A percentile compares a stretch with the other conserved stretches of the same genome.
These are phyloP conservation scores for Curvularia hawaiiensis DNA, from an alignment of 2,329 filamentous ascomycete genomes.

Conservation along the genomic window DNA sequence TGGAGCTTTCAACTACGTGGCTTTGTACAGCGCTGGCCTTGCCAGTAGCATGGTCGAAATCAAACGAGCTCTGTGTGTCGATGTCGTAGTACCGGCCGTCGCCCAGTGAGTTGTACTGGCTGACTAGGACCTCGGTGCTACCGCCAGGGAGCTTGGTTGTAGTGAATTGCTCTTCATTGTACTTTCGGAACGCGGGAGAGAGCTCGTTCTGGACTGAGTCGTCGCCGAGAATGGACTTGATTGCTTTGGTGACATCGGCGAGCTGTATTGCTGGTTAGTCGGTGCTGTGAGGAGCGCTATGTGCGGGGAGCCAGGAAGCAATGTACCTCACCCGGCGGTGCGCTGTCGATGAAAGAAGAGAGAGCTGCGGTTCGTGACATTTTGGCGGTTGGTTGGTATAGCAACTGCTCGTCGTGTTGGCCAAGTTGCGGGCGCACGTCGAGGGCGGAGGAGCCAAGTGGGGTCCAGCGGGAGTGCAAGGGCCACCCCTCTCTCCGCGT, in stretches of 20 bases:
- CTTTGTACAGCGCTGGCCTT: constrained; percentile 85
- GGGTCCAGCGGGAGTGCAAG: constrained; percentile 26
- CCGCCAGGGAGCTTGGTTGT: constrained; percentile 89
- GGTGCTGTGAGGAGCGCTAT: neutral
- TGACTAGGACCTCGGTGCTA: constrained; percentile 80
- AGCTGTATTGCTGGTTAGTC: constrained; percentile 62
- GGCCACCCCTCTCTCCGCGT: constrained; percentile 9
- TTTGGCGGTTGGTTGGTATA: constrained; percentile 13
- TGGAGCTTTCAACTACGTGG: constrained; percentile 74
- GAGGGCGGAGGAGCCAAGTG: constrained; percentile 27
- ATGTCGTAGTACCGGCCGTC: constrained; percentile 87
- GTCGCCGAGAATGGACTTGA: constrained; percentile 81
- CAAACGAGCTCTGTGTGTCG: constrained; percentile 85
- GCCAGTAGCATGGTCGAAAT: constrained; percentile 83
- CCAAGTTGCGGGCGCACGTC: constrained; percentile 27
- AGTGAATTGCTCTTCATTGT: constrained; percentile 93
- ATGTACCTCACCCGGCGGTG: constrained; percentile 91
- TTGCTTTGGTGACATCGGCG: constrained; percentile 87
- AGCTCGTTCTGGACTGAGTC: constrained; percentile 73
- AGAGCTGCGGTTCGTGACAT: constrained; percentile 50
- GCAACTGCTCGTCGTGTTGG: constrained; percentile 18
- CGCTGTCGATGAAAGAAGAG: constrained; percentile 86
- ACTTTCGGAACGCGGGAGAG: constrained; percentile 83
- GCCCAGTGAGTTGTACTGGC: constrained; percentile 81
- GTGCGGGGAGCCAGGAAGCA: constrained; percentile 15